phyloP scores from a whole-genome alignment of 2,329 filamentous ascomycete species.

The Apiospora phragmitis region DNA sequence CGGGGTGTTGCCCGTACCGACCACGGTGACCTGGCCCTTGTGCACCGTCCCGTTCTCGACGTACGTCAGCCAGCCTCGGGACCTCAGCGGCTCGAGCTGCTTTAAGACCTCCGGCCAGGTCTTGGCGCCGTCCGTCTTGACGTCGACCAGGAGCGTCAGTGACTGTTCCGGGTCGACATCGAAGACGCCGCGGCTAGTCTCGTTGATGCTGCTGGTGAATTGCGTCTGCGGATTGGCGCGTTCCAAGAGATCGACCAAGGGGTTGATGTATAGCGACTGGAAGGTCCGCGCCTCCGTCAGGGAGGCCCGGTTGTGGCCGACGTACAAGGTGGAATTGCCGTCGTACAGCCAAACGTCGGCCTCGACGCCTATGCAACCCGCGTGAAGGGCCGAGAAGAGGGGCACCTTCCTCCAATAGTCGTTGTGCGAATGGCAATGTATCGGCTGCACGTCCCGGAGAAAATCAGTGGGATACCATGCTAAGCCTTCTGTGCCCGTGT shows the following conservation, averaged over 20 bases:
- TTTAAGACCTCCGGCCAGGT: conserved; percentile 54
- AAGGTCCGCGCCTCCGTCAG: conserved; percentile 60
- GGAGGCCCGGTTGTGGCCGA: conserved; percentile 61
- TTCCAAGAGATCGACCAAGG: conserved; percentile 59
- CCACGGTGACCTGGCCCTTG: conserved; percentile 63
- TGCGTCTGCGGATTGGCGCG: conserved; percentile 49
- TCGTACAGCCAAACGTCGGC: conserved; percentile 68
- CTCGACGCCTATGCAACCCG: conserved; percentile 65
- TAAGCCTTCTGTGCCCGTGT: conserved; percentile 36
- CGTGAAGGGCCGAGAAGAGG: conserved; percentile 60
- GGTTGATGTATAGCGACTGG: conserved; percentile 63
- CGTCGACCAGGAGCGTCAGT: conserved; percentile 65
- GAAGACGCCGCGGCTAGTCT: conserved; percentile 55
- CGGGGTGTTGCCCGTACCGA: conserved; percentile 66
- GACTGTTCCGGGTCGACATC: conserved; percentile 52
- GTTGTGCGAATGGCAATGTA: conserved; percentile 67
- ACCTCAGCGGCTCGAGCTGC: conserved; percentile 59
- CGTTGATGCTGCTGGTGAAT: conserved; percentile 38
- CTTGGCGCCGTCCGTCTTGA: conserved; percentile 59
- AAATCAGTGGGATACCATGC: conserved; percentile 52
- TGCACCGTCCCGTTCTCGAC: conserved; percentile 52
- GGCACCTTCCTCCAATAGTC: conserved; percentile 69
- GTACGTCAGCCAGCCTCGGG: conserved; percentile 56
- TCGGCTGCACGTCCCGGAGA: conserved; percentile 53
- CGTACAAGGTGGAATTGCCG: conserved; percentile 49